Conservation (phyloP, 2,329 filamentous ascomycete species). For the Cercospora sp. region DNA sequence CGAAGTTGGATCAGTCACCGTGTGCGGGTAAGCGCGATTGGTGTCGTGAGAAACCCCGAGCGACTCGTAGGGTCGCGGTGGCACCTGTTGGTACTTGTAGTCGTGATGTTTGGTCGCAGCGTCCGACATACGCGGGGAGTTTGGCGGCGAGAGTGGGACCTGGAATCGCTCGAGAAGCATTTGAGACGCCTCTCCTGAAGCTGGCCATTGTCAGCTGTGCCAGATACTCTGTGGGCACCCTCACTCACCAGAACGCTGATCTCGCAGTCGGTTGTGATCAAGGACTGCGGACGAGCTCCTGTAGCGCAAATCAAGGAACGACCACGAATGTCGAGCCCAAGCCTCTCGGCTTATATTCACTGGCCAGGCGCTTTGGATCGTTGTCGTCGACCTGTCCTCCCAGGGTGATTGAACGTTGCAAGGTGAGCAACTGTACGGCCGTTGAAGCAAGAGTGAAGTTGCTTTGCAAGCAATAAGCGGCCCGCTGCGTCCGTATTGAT, state of each 20-base stretch:
- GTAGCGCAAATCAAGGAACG: background rate
- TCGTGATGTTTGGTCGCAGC: conserved; percentile 46
- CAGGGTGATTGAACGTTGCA: background rate
- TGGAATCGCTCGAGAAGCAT: conserved; percentile 47
- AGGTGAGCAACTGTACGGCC: background rate
- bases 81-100: conserved; percentile 46
- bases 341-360: background rate
- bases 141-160: conserved; percentile 52
- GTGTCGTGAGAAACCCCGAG: conserved; percentile 27
- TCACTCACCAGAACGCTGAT: background rate
- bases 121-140: conserved; percentile 53
- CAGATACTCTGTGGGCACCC: background rate
- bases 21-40: conserved; percentile 1
- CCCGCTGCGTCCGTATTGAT: conserved; percentile 8
- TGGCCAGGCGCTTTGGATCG: background rate
- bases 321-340: background rate
- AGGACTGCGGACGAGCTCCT: background rate
- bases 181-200: conserved; percentile 19
- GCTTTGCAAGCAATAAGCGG: background rate
- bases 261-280: background rate
- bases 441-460: background rate
- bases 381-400: background rate
- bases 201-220: background rate
- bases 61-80: conserved; percentile 10
- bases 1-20: background rate